Evolutionary conservation across 768 basidiomycete species (phyloP).

Genomic region (Auriscalpium orientale): DNA sequence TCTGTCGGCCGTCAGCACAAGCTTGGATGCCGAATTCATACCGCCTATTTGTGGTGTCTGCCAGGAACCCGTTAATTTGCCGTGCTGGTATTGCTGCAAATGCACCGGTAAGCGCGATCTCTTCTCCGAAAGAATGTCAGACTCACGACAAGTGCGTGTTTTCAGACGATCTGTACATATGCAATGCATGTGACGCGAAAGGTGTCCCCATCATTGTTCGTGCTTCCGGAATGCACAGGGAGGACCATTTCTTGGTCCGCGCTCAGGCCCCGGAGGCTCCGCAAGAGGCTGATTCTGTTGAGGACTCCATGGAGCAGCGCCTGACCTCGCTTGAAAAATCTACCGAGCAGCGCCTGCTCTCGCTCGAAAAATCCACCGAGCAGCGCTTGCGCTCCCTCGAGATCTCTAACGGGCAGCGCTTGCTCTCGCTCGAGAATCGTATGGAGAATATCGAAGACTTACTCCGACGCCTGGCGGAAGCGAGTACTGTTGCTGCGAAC

Average conservation of each 20-base stretch:
- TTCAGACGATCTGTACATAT: slow-evolving; percentile 8
- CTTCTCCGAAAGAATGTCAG: not conserved
- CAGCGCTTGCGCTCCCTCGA: slow-evolving; percentile 1
- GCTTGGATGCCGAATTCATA: too few relatives aligned
- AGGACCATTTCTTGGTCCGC: slow-evolving; percentile 1
- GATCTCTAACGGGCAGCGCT: not conserved
- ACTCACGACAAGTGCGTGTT: too few relatives aligned
- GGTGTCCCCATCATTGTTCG: not conserved
- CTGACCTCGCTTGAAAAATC: slow-evolving; percentile 2
- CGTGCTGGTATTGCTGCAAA: slow-evolving; percentile 26
- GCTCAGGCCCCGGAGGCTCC: not conserved
- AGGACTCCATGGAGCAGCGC: not conserved
- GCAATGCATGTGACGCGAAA: slow-evolving; percentile 9
- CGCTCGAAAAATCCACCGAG: not conserved
- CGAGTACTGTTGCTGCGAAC: too few relatives aligned
- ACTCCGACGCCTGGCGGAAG: not conserved
- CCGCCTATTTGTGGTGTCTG: slow-evolving; percentile 18
- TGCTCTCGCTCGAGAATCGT: not conserved
- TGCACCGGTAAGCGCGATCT: slow-evolving; percentile 14
- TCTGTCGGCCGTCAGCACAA: not conserved
- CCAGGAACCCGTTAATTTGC: slow-evolving; percentile 11
- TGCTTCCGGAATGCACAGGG: not conserved
- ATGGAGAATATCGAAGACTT: not conserved
- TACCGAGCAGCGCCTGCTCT: not conserved
- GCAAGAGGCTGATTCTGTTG: not conserved